These are phyloP conservation scores for Monascus purpureus DNA, from an alignment of 495 filamentous ascomycete genomes.

Conservation along the genomic window DNA sequence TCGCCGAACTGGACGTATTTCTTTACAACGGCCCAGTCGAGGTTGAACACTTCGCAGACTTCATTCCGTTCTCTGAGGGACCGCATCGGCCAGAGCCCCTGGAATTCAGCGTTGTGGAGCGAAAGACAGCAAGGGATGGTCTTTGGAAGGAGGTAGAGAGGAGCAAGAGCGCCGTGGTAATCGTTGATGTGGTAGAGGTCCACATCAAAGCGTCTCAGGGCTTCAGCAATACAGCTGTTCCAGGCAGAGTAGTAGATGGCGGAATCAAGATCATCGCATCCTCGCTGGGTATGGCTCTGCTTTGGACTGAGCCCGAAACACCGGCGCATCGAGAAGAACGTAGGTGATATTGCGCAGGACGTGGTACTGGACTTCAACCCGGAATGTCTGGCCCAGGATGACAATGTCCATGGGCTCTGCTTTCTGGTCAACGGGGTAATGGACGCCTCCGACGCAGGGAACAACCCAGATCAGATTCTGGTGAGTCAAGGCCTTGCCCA, in stretches of 20 bases:
- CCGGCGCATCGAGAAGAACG: slow-evolving; percentile 31
- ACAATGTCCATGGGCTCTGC: slow-evolving; percentile 31
- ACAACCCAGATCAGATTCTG: slow-evolving; percentile 39
- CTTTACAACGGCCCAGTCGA: slow-evolving; percentile 29
- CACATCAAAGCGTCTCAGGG: slow-evolving; percentile 27
- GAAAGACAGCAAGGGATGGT: slow-evolving; percentile 47
- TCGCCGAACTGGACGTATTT: slow-evolving; percentile 57
- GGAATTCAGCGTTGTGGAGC: slow-evolving; percentile 56
- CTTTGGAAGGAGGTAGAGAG: slow-evolving; percentile 43
- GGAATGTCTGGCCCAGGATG: slow-evolving; percentile 25
- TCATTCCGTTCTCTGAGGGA: slow-evolving; percentile 44
- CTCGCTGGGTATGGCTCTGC: slow-evolving; percentile 32
- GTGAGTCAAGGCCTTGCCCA: slow-evolving; percentile 35
- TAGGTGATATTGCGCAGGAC: slow-evolving; percentile 35
- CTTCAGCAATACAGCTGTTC: slow-evolving; percentile 48
- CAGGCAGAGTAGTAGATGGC: slow-evolving; percentile 52
- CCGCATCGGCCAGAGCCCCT: slow-evolving; percentile 56
- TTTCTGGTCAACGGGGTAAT: slow-evolving; percentile 30
- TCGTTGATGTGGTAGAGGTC: slow-evolving; percentile 61
- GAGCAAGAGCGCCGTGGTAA: slow-evolving; percentile 51
- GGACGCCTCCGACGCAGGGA: slow-evolving; percentile 33
- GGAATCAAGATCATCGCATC: slow-evolving; percentile 38
- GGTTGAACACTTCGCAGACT: slow-evolving; percentile 48
- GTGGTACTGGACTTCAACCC: slow-evolving; percentile 34
- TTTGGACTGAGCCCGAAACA: slow-evolving; percentile 32